A percentile compares a stretch with the other conserved stretches of the same genome.
These are phyloP conservation scores for Coriolopsis trogii DNA, from an alignment of 1,284 basidiomycete species.

Conservation along the genomic window DNA sequence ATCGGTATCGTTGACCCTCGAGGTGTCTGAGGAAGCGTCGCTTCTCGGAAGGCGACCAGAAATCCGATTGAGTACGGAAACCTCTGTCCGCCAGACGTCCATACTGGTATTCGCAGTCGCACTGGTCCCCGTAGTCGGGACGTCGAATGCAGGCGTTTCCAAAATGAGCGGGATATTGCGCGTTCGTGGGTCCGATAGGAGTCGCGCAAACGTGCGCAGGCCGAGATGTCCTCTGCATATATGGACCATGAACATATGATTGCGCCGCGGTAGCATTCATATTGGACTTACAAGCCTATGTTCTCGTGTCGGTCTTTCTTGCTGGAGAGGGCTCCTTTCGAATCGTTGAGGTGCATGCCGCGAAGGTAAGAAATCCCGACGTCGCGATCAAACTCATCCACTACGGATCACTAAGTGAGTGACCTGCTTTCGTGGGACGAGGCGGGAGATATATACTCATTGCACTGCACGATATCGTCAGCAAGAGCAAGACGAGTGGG, in stretches of 20 bases:
- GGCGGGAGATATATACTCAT: conserved; percentile 8
- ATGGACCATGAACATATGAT: not conserved
- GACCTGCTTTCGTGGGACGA: conserved; percentile 16
- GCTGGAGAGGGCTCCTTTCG: conserved; percentile 64
- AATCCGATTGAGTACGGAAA: conserved; percentile 58
- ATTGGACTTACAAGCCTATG: conserved; percentile 67
- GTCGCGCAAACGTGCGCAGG: conserved; percentile 63
- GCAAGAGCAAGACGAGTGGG: no score
- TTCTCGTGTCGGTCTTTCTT: conserved; percentile 85
- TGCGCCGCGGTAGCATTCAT: not conserved
- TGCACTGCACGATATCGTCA: not conserved
- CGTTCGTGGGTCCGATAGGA: conserved; percentile 72
- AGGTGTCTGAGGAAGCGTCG: not conserved
- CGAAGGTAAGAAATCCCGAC: conserved; percentile 76
- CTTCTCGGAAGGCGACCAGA: conserved; percentile 31
- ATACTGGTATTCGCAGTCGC: conserved; percentile 34
- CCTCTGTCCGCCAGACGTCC: conserved; percentile 74
- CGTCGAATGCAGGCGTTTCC: conserved; percentile 74
- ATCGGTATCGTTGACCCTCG: not conserved
- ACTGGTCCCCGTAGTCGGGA: conserved; percentile 12
- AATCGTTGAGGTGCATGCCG: conserved; percentile 88
- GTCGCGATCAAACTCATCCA: conserved; percentile 64
- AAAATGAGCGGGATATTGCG: conserved; percentile 78
- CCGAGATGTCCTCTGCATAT: conserved; percentile 64
- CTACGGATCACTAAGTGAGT: conserved; percentile 40